Conservation (phyloP, 2,329 filamentous ascomycete species). For the Drechslerella stenobrocha region DNA sequence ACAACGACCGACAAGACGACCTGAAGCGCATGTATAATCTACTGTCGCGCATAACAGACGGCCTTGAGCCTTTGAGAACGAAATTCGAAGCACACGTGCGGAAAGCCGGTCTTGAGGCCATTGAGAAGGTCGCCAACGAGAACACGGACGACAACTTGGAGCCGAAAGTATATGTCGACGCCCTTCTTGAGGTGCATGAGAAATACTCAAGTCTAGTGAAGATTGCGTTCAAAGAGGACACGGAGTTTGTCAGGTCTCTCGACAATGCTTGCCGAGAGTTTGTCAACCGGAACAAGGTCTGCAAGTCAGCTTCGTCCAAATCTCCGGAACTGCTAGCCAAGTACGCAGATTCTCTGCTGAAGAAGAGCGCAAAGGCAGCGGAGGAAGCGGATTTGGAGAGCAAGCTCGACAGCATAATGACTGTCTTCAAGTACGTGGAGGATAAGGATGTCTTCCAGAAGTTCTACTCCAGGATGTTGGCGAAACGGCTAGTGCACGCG, state of each 20-base stretch:
- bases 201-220: conserved; percentile 91
- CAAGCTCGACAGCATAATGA: conserved; percentile 91
- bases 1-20: conserved; percentile 92
- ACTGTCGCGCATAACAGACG: conserved; percentile 83
- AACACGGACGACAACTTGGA: conserved; percentile 82
- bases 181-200: conserved; percentile 88
- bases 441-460: conserved; percentile 99
- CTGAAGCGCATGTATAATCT: conserved; percentile 96
- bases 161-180: conserved; percentile 95
- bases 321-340: conserved; percentile 94
- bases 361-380: conserved; percentile 88
- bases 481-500: conserved; percentile 89
- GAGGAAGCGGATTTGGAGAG: conserved; percentile 93
- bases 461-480: conserved; percentile 96
- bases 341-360: conserved; percentile 88
- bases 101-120: conserved; percentile 82
- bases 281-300: conserved; percentile 95
- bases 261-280: conserved; percentile 96
- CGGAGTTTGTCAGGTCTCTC: conserved; percentile 91
- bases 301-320: conserved; percentile 88
- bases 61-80: conserved; percentile 80
- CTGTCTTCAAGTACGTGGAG: conserved; percentile 99
- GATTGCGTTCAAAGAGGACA: conserved; percentile 88
- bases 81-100: conserved; percentile 92
- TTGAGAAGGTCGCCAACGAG: conserved; percentile 79